Conservation (phyloP, 2,329 filamentous ascomycete genomes). For the Talaromyces sp. region DNA sequence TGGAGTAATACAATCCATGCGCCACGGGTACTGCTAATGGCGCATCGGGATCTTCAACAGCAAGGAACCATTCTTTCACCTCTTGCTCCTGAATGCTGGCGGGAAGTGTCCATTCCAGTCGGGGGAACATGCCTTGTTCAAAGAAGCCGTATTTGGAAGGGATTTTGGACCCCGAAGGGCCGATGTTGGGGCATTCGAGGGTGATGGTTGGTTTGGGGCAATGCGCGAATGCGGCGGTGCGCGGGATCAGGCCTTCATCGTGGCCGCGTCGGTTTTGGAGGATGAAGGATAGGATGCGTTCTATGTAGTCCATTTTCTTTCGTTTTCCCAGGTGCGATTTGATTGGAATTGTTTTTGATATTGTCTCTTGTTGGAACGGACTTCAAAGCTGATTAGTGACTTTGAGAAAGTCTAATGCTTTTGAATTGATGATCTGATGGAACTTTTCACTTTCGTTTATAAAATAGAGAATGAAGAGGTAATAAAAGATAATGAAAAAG, state of each 20-base stretch:
- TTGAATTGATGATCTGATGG: neutral
- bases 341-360: neutral
- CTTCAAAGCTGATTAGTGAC: too few species aligned
- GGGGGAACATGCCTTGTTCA: neutral
- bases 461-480: neutral
- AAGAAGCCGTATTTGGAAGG: slow-evolving; percentile 10
- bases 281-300: slow-evolving; percentile 2
- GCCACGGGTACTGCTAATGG: slow-evolving; percentile 20
- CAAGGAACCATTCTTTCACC: slow-evolving; percentile 19
- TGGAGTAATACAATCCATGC: slow-evolving; percentile 26
- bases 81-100: neutral
- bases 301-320: slow-evolving; percentile 9
- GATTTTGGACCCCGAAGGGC: slow-evolving; percentile 8
- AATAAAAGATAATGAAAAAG: neutral
- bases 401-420: neutral
- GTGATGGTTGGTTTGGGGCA: slow-evolving; percentile 8
- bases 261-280: slow-evolving; percentile 1
- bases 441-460: neutral
- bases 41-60: slow-evolving; percentile 23
- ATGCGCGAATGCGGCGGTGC: slow-evolving; percentile 7
- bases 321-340: too few species aligned
- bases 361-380: neutral
- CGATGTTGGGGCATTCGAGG: slow-evolving; percentile 15
- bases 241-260: slow-evolving; percentile 11
- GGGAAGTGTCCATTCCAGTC: slow-evolving; percentile 4